Base-by-base conservation (phyloP, 2,329 filamentous ascomycete genomes). In the Apiospora kogelbergensis region DNA sequence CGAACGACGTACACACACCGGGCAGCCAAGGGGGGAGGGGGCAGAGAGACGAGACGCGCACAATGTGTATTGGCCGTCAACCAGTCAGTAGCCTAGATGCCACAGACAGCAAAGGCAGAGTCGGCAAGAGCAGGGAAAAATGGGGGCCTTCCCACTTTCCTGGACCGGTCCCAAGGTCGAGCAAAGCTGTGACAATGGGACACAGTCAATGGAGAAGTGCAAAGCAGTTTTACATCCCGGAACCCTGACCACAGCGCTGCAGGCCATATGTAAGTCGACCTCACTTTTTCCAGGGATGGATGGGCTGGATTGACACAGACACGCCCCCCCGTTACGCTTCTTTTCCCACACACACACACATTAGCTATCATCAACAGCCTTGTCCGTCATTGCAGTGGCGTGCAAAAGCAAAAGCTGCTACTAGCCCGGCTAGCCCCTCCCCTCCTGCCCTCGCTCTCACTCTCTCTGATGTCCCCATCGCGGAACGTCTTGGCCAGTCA, bases 311-410 rank as follows among this genome's bases (percentile, higher is more conserved):
- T 60, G 26, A 60, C 30, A 60, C 17, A 60, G 53, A 60, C 53
- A 37, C 53, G 10, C 53, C 26, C 53, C 48, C 44, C 6, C 44
- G 22, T 24, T 33, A 3, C 20, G 26, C 53, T 17, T 15, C 10
- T 42, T 42, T 15, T 42, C 26, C 20, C 53, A 37, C 30, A n/a
- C 53, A 6, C 9, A 57, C 4, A 48, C n/a, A n/a, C n/a, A 30
- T 37, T 37, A 60, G 26, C 20, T 37, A 60, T 60, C 53, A 60
- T 60, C 53, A 60, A 60, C 63, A 65, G 63, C 63, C 63, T 65
- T 65, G 63, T 26, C 63, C 63, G 63, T 65, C 63, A 65, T 65
- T 65, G 63, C 63, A 65, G 37, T 65, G 63, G 63, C 63, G 63
- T 65, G 63, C 13, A 44, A 44, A 65, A 65, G 63, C 53, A 65